Evolutionary conservation across 345 rosid genomes (phyloP).

Genomic region (Lepidium sativum): DNA sequence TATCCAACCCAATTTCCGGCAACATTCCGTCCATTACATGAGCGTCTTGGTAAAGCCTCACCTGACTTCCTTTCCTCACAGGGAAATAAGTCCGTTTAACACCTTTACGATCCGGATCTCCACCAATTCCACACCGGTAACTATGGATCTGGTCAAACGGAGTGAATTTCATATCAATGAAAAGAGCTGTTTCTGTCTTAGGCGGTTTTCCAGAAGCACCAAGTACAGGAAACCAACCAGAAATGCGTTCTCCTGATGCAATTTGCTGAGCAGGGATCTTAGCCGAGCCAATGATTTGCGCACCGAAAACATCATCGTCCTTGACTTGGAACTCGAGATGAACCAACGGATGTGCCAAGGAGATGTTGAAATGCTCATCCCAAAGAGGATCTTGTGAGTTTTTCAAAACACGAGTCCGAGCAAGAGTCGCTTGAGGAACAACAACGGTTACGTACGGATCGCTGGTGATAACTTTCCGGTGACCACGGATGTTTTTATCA

Average conservation of each 20-base stretch:
- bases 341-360: conserved; percentile 58
- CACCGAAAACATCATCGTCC: conserved; percentile 78
- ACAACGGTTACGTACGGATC: conserved; percentile 79
- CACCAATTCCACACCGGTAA: conserved; percentile 48
- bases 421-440: conserved; percentile 85
- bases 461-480: conserved; percentile 54
- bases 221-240: conserved; percentile 43
- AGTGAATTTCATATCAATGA: conserved; percentile 55
- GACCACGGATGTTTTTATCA: conserved; percentile 18
- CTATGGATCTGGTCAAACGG: conserved; percentile 46
- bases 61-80: conserved; percentile 51
- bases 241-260: conserved; percentile 34
- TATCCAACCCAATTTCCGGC: conserved; percentile 45
- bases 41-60: conserved; percentile 87
- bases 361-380: conserved; percentile 58
- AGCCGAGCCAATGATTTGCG: conserved; percentile 52
- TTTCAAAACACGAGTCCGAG: conserved; percentile 69
- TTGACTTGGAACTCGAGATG: conserved; percentile 73
- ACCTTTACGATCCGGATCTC: conserved; percentile 56
- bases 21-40: conserved; percentile 43
- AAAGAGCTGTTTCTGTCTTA: conserved; percentile 43
- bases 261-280: conserved; percentile 45
- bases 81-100: conserved; percentile 73
- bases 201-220: conserved; percentile 43
- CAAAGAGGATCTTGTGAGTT: conserved; percentile 59